These are phyloP conservation scores for Fusarium tricinctum DNA, from an alignment of 2,329 filamentous ascomycete genomes.

Conservation along the genomic window DNA sequence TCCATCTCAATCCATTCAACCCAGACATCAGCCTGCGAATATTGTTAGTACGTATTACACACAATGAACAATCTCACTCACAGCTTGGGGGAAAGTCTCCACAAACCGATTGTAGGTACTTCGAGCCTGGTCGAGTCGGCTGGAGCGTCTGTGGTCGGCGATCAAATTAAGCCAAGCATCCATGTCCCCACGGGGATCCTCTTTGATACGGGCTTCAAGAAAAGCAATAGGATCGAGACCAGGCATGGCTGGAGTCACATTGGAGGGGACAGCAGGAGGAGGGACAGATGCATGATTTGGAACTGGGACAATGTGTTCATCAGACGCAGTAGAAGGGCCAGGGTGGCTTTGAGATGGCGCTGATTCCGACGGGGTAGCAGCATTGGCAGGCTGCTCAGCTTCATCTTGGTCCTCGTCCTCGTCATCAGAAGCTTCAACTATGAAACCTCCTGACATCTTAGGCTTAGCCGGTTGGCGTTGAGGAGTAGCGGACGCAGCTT, in stretches of 20 bases:
- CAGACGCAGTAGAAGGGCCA: constrained; percentile 36
- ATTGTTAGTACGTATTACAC: constrained; percentile 40
- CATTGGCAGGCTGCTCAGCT: constrained; percentile 48
- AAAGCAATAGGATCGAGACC: constrained; percentile 78
- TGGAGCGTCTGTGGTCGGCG: constrained; percentile 83
- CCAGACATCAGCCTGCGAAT: constrained; percentile 89
- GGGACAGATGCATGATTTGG: constrained; percentile 33
- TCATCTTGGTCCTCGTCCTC: constrained; percentile 71
- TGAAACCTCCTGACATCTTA: constrained; percentile 71
- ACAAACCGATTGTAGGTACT: constrained; percentile 88
- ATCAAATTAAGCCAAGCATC: constrained; percentile 93
- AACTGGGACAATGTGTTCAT: constrained; percentile 43
- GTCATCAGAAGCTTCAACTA: constrained; percentile 72
- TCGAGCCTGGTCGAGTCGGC: constrained; percentile 85
- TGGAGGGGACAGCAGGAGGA: constrained; percentile 47
- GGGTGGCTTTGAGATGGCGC: constrained; percentile 32
- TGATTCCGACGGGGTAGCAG: constrained; percentile 31
- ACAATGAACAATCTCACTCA: constrained; percentile 67
- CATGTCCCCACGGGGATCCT: constrained; percentile 92
- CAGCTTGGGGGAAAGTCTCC: constrained; percentile 88
- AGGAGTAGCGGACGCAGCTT: constrained; percentile 47
- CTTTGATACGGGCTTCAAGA: constrained; percentile 90
- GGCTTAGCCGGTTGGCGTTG: constrained; percentile 63
- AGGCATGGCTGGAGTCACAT: constrained; percentile 57
- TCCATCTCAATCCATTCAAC: constrained; percentile 91